A percentile compares a stretch with the other conserved stretches of the same genome.
Conservation (phyloP, 2,329 filamentous ascomycete genomes). For the Alternaria gaisen region DNA sequence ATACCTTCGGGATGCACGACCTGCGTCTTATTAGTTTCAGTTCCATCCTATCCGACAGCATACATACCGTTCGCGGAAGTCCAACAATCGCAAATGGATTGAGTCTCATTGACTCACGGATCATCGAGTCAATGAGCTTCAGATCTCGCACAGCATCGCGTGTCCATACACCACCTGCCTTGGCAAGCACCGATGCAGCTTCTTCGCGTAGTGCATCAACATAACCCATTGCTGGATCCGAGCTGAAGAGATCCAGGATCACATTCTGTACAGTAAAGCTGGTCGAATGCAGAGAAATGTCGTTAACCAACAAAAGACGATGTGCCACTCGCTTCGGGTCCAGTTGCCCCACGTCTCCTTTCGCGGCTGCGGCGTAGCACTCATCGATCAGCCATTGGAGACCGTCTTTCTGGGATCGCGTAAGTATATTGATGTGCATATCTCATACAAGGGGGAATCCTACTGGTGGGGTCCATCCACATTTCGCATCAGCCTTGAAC, state of each 20-base stretch:
- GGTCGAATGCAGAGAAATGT: conserved; percentile 25
- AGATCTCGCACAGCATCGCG: conserved; percentile 22
- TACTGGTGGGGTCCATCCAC: conserved; percentile 24
- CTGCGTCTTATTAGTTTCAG: conserved; percentile 9
- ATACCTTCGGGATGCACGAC: conserved; percentile 23
- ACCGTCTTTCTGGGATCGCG: conserved; percentile 19
- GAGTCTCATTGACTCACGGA: conserved; percentile 27
- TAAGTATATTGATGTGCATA: background rate
- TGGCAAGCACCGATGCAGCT: conserved; percentile 15
- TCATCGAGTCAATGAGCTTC: conserved; percentile 24
- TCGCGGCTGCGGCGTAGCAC: conserved; percentile 17
- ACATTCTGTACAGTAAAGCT: conserved; percentile 26
- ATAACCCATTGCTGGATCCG: conserved; percentile 19
- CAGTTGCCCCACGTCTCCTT: conserved; percentile 20
- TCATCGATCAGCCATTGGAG: conserved; percentile 31
- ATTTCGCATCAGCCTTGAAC: conserved; percentile 20
- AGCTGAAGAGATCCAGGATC: conserved; percentile 26
- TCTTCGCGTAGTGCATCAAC: conserved; percentile 23
- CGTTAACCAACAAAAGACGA: conserved; percentile 26
- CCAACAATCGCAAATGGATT: conserved; percentile 23
- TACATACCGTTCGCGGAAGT: conserved; percentile 23
- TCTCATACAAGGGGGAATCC: background rate
- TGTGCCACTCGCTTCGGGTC: conserved; percentile 23
- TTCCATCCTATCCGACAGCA: background rate
- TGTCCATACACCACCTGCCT: conserved; percentile 20